A percentile compares a stretch with the other conserved stretches of the same genome.
Evolutionary conservation across 352 stramenopile genomes (phyloP).

Genomic region (Phytophthora pisi): DNA sequence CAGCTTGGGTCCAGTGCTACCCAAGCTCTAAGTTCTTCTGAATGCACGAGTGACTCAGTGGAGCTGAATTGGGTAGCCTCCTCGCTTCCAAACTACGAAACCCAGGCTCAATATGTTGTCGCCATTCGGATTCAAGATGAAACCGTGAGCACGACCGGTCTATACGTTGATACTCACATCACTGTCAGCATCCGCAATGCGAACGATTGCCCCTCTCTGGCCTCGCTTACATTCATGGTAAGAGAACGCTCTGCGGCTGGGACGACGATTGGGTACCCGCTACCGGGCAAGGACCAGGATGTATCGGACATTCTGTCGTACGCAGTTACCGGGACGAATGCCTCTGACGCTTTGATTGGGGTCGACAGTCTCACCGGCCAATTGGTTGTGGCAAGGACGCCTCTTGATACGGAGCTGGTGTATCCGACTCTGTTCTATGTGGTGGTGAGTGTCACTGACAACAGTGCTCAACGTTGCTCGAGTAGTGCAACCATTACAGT

Average conservation of each 20-base stretch:
- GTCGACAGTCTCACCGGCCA: slow-evolving; percentile 59
- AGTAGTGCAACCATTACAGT: slow-evolving; percentile 30
- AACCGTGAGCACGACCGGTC: slow-evolving; percentile 37
- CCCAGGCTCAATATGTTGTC: slow-evolving; percentile 37
- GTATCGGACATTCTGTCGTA: slow-evolving; percentile 54
- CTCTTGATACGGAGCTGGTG: slow-evolving; percentile 38
- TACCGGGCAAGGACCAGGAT: slow-evolving; percentile 62
- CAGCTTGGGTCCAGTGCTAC: slow-evolving; percentile 6
- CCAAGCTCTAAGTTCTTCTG: slow-evolving; percentile 2
- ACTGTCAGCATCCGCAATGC: slow-evolving; percentile 47
- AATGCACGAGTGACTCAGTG: slow-evolving; percentile 17
- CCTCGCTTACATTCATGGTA: slow-evolving; percentile 45
- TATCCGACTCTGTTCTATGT: slow-evolving; percentile 43
- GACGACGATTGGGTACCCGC: slow-evolving; percentile 53
- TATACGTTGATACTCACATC: slow-evolving; percentile 32
- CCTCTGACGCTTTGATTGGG: slow-evolving; percentile 37
- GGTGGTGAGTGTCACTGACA: slow-evolving; percentile 51
- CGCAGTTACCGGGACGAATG: slow-evolving; percentile 32
- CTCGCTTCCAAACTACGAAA: slow-evolving; percentile 45
- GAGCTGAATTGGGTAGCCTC: slow-evolving; percentile 18
- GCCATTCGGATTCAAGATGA: slow-evolving; percentile 38
- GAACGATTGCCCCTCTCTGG: slow-evolving; percentile 65
- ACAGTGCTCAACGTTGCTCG: slow-evolving; percentile 32
- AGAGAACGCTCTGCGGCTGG: slow-evolving; percentile 35
- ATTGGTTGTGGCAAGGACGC: slow-evolving; percentile 39